Evolutionary conservation across 2,329 filamentous ascomycete genomes (phyloP), one percentile per base, ranked within the genome.

Genomic region (Diaporthe citrichinensis): DNA sequence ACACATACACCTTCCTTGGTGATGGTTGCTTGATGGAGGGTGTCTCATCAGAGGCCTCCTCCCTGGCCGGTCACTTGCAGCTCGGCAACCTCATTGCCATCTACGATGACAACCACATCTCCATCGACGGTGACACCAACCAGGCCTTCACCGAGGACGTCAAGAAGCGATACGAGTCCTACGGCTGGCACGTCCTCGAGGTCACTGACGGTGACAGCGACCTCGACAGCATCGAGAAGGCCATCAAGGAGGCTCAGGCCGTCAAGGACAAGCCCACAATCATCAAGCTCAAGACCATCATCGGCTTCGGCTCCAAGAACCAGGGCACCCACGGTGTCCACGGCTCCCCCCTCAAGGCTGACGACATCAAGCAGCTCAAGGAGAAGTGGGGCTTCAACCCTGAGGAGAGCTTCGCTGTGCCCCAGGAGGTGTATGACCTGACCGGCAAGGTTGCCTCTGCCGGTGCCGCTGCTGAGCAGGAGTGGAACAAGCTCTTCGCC

Each of bases 21-120:
- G 97, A 99, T 90, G 97, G 97, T 80, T 99, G 97, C 88, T 92
- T 97, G 87, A 97, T 98, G 96, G 97, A 99, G 90, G 97, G 97
- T 90, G 91, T 99, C 88, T 95, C 97, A 80, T 92, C 92, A 84
- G 97, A 99, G 90, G 96, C 97, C 82, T 95, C 91, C 81, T 98
- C 95, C 77, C 91, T 95, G 80, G 97, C 97, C 80, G 97, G 97
- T 84, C 97, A 99, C 89, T 91, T 98, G 86, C 94, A 98, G 91
- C 92, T 99, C 79, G 97, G 96, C 84, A 99, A 98, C 91, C 90
- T 99, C 83, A 98, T 98, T 87, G 92, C 92, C 86, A 91, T 99
- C 87, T 99, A 96, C 87, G 97, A 99, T 84, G 97, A 99, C 90
- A 99, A 99, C 92, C 94, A 98, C 86, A 98, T 99, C 84, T 98